Base-by-base conservation (phyloP, 2,329 filamentous ascomycete genomes). In the Xylariaceae sp. region DNA sequence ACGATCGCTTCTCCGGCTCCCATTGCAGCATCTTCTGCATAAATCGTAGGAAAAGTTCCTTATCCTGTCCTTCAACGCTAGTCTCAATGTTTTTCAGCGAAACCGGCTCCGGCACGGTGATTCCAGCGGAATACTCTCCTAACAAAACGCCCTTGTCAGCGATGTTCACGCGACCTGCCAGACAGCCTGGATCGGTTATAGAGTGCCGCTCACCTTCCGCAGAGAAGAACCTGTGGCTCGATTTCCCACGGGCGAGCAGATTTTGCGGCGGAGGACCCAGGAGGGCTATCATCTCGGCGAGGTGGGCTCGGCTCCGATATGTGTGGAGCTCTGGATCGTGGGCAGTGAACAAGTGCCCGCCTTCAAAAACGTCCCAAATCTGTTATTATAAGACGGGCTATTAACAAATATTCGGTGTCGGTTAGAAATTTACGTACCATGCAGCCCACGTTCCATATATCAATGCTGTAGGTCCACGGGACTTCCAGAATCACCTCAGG, bases 401-500 rank as follows among this genome's bases (percentile, higher is more conserved):
- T 18, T 32, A 45, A 41, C 73, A 69, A 70, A 81, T 26, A 4
- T 9, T 26, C 23, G 9, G 23, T 26, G 23, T 26, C 23, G 9
- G 9, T 26, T 26, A 9, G 23, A 26, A 26, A 26, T 26, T 26
- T 26, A 9, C 23, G 9, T 26, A 26, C 78, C 79, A 82, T 75
- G 52, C 75, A 78, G 7, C 79, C 79, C 2, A 73, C 71, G 53
- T 79, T 81, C 80, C 80, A 84, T 50, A 84, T 77, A 66, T 84
- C 80, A 14, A 79, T 70, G 18, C 72, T 69, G 49, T 76, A 79
- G 0, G 69, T 68, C 80, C 79, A 83, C 1, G 74, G 72, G 2
- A 62, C 69, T 62, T 72, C 62, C 0, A 83, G 54, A 4, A 82
- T 79, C 7, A 82, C 78, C 56, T 84, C 76, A 0, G 75, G 75